These are phyloP conservation scores for Euphorbia peplus DNA, from an alignment of 345 rosid genomes.

Conservation along the genomic window DNA sequence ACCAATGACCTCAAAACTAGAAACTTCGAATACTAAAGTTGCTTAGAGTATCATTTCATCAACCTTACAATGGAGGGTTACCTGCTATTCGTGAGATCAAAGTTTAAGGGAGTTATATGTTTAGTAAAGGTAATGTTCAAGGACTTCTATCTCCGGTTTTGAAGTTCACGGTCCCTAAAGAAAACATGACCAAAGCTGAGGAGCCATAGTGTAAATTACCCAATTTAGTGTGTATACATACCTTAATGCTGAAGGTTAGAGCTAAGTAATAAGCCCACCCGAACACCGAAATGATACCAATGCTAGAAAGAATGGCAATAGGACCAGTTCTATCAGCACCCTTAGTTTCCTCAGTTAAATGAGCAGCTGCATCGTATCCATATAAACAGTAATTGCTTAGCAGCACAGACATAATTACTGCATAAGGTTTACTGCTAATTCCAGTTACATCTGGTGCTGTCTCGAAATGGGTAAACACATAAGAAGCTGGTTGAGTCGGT, in stretches of 20 bases:
- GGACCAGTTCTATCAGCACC: constrained; percentile 65
- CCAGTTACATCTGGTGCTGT: constrained; percentile 44
- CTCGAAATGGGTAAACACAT: constrained; percentile 51
- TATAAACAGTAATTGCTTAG: constrained; percentile 60
- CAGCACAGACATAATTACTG: constrained; percentile 47
- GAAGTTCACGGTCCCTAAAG: no score
- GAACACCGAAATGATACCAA: constrained; percentile 52
- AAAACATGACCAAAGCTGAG: no score
- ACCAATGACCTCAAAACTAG: no score
- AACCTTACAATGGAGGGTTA: no score
- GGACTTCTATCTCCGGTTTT: no score
- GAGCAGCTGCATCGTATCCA: constrained; percentile 65
- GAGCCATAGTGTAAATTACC: no score
- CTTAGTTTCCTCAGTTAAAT: constrained; percentile 68
- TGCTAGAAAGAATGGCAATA: constrained; percentile 53
- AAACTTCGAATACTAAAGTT: no score
- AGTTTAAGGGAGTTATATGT: no score
- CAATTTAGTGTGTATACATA: constrained; percentile 7
- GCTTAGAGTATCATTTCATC: no score
- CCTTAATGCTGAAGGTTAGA: constrained; percentile 59
- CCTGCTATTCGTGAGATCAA: no score
- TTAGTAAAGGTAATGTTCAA: no score
- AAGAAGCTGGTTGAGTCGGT: constrained; percentile 49
- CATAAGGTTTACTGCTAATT: constrained; percentile 52
- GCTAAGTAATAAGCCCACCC: constrained; percentile 67